Percentiles rank a stretch among this genome's conserved stretches.
These are phyloP conservation scores for Physcia stellaris DNA, from an alignment of 495 filamentous ascomycete species.

Conservation along the genomic window DNA sequence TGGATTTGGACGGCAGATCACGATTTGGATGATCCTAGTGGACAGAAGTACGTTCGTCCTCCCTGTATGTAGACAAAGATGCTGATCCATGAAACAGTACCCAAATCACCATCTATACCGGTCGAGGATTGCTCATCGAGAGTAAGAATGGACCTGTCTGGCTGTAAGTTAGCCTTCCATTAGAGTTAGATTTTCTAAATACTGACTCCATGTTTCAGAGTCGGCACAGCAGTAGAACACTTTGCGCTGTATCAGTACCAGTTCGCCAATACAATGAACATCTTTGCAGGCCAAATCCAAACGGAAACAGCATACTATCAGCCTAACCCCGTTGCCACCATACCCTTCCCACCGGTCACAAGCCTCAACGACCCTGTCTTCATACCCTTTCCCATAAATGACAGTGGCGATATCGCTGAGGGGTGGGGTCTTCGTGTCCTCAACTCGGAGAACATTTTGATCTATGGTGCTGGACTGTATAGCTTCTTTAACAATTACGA, in stretches of 20 bases:
- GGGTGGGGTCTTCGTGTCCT: conserved; percentile 55
- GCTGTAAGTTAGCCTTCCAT: conserved; percentile 22
- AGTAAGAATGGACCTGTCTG: conserved; percentile 35
- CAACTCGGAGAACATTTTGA: conserved; percentile 38
- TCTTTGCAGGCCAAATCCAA: conserved; percentile 66
- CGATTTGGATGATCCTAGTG: conserved; percentile 50
- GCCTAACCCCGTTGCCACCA: conserved; percentile 45
- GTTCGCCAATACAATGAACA: conserved; percentile 49
- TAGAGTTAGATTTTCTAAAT: not conserved
- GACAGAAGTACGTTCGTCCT: too few species aligned
- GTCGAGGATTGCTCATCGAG: conserved; percentile 53
- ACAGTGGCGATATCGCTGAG: conserved; percentile 35
- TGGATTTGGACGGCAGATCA: conserved; percentile 66
- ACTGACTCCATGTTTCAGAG: conserved; percentile 19
- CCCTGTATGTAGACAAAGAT: too few species aligned
- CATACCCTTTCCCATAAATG: conserved; percentile 27
- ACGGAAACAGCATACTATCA: conserved; percentile 71
- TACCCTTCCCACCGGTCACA: conserved; percentile 37
- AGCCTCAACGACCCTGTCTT: conserved; percentile 48
- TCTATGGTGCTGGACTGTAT: conserved; percentile 65
- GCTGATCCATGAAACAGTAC: too few species aligned
- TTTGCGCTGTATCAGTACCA: conserved; percentile 74
- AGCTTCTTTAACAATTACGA: conserved; percentile 57
- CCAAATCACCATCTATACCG: conserved; percentile 55
- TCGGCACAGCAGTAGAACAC: conserved; percentile 67